Evolutionary conservation across 2,329 filamentous ascomycete species (phyloP).

Genomic region (Exophiala viscosa): DNA sequence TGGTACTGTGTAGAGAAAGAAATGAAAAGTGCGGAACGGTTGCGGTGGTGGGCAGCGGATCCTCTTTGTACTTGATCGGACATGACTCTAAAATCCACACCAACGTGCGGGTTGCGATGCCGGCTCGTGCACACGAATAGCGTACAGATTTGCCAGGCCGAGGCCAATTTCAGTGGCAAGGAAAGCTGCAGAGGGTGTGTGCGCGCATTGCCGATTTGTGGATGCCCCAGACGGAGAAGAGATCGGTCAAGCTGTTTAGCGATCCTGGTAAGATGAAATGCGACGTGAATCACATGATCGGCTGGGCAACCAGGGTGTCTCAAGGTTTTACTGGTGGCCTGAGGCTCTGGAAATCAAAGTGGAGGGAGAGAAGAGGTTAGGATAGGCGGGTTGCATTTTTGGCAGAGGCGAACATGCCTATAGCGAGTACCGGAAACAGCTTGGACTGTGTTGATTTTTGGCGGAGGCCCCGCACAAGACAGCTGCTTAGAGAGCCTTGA

Average conservation of each 20-base stretch:
- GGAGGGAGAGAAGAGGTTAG: neutral
- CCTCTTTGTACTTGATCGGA: conserved; percentile 13
- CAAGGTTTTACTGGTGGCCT: neutral
- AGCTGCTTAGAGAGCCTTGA: too few species aligned
- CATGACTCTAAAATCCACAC: neutral
- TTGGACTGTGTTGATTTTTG: too few species aligned
- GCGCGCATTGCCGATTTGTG: neutral
- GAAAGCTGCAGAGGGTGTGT: neutral
- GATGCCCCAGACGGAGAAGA: conserved; percentile 12
- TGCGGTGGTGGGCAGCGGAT: conserved; percentile 6
- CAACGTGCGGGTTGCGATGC: neutral
- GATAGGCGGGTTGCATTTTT: neutral
- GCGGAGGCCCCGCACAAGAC: too few species aligned
- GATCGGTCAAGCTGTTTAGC: neutral
- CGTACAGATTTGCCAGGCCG: neutral
- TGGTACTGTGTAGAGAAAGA: neutral
- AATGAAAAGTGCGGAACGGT: neutral
- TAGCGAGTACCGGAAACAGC: too few species aligned
- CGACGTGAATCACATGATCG: neutral
- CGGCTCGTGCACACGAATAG: neutral
- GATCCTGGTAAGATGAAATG: conserved; percentile 1
- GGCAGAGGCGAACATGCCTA: too few species aligned
- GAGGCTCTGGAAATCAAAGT: neutral
- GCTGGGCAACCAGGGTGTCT: neutral
- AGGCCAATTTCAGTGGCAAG: neutral